Base-by-base conservation (phyloP, 805 yeast genomes). In the Candida caryicola region DNA sequence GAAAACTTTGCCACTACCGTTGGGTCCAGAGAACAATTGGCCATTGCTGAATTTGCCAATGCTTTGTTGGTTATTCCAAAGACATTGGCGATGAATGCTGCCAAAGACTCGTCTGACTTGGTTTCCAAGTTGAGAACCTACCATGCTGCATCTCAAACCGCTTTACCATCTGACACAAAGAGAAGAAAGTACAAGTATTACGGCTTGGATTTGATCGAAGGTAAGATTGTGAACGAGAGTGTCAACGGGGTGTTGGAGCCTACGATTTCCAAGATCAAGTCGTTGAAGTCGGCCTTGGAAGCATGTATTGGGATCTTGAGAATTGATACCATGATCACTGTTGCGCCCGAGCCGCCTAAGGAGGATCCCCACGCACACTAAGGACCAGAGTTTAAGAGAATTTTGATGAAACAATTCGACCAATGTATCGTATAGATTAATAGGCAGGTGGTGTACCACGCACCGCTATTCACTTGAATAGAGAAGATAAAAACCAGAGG, bases 1-100 rank as follows among this genome's bases (percentile, higher is more conserved):
- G 99, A 93, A 64, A 91, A 87, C 61, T 93, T 93, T 64, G 99
- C 99, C 34, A 93, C 98, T 6, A 89, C 98, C 1, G 91, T 93
- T 36, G 97, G 98, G 3, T 87, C 96, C 14, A 80, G 99, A 57
- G 99, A 93, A 64, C 99, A 93, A 64, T 76, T 93, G 55, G 98
- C 99, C 13, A 93, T 93, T 67, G 95, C 97, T 1, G 99, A 91
- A 68, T 93, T 93, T 72, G 97, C 99, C 26, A 76, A 76, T 47
- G 90, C 97, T 1, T 71, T 93, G 51, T 74, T 93, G 40, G 76
- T 89, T 14, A 91, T 93, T 50, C 99, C 99, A 62, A 93, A 91
- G 76, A 93, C 98, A 2, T 69, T 93, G 52, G 97, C 98, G 2
- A 89, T 86, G 25, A 93, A 93, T 59, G 99, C 99, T 6, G 99